A percentile compares a stretch with the other conserved stretches of the same genome.
Evolutionary conservation across 164 flowering plant species (phyloP).

Genomic region (Berberis vulgaris): DNA sequence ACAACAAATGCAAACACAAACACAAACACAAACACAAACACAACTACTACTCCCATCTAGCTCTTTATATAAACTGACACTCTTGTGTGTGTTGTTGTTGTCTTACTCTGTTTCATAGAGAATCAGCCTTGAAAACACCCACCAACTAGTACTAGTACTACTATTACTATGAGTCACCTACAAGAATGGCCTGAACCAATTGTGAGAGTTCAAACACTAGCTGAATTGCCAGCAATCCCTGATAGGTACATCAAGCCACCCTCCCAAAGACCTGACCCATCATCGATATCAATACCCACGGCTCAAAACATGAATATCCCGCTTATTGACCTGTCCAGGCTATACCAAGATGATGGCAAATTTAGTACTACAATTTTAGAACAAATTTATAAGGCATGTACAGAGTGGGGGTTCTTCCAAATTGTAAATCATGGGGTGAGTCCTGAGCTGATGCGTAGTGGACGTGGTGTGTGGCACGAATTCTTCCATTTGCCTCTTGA

Average conservation of each 20-base stretch:
- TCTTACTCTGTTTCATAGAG: neutral
- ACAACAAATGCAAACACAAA: too few relatives aligned
- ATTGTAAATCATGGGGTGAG: conserved; percentile 64
- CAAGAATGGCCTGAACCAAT: conserved; percentile 51
- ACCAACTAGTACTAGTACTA: neutral
- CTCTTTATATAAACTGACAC: too few relatives aligned
- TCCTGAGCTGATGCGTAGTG: conserved; percentile 29
- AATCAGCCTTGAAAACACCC: conserved; percentile 1
- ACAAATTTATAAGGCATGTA: conserved; percentile 33
- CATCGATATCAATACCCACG: too few relatives aligned
- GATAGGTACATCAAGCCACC: conserved; percentile 40
- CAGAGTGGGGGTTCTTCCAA: conserved; percentile 79
- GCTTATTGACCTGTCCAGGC: conserved; percentile 29
- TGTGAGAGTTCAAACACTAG: conserved; percentile 43
- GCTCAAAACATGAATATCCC: conserved; percentile 29
- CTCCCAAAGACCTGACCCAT: conserved; percentile 22
- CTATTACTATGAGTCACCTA: conserved; percentile 13
- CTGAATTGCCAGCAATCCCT: conserved; percentile 39
- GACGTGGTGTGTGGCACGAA: conserved; percentile 37
- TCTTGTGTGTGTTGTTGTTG: neutral
- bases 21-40: too few relatives aligned
- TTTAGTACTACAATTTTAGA: conserved; percentile 7
- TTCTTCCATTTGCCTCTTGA: conserved; percentile 73
- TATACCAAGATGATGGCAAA: neutral
- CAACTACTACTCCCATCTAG: too few relatives aligned